Evolutionary conservation across 192 early-diverging fungal genomes (phyloP).

Genomic region (Entophlyctis luteolus): DNA sequence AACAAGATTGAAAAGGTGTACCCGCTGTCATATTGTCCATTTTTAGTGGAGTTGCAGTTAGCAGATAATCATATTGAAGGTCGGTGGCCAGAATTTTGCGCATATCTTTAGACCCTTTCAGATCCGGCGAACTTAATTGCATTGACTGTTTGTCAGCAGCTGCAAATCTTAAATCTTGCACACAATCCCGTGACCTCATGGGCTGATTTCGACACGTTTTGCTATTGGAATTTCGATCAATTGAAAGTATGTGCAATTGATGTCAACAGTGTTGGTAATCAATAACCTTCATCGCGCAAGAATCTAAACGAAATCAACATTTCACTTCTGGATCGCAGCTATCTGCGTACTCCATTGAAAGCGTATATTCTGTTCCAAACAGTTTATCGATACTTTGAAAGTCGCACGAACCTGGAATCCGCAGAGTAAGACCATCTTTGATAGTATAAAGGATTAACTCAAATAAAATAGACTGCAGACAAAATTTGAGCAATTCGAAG

Average conservation of each 20-base stretch:
- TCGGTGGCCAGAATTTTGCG: no score
- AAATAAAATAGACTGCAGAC: background rate
- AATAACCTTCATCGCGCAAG: no score
- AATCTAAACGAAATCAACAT: conserved; percentile 8
- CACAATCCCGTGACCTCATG: conserved; percentile 19
- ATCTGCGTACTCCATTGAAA: background rate
- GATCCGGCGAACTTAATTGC: conserved; percentile 11
- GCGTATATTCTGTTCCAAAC: no score
- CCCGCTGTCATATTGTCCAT: conserved; percentile 23
- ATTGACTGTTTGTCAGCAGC: conserved; percentile 15
- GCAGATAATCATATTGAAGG: conserved; percentile 29
- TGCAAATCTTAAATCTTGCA: conserved; percentile 1
- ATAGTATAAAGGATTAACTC: no score
- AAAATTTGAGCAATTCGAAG: conserved; percentile 11
- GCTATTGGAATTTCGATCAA: background rate
- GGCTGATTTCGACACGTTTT: conserved; percentile 6
- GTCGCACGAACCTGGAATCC: background rate
- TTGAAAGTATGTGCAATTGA: background rate
- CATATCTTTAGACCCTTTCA: conserved; percentile 2
- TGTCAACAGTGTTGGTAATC: no score
- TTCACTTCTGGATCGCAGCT: background rate
- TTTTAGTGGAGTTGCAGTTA: conserved; percentile 17
- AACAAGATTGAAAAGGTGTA: conserved; percentile 28
- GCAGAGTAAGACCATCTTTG: no score
- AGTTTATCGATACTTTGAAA: background rate